phyloP scores from a whole-genome alignment of 495 filamentous ascomycete species.

The Lasiosphaeria miniovina region DNA sequence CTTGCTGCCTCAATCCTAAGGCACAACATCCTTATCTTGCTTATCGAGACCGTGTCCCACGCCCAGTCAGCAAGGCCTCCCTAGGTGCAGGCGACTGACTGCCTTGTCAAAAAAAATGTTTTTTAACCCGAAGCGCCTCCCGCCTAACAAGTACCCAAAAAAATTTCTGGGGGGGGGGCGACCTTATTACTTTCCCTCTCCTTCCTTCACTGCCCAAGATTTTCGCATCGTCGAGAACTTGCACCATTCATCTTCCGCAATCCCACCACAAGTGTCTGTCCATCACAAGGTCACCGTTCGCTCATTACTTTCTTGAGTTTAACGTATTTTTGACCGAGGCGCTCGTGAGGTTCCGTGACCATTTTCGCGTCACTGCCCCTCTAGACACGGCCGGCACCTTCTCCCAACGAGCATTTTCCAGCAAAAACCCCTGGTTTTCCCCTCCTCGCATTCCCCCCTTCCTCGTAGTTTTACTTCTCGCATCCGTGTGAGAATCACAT shows the following conservation, averaged over 20 bases:
- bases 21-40: slow-evolving; percentile 12
- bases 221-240: slow-evolving; percentile 14
- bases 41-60: slow-evolving; percentile 11
- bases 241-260: slow-evolving; percentile 4
- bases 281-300: slow-evolving; percentile 3
- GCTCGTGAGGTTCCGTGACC: neutral
- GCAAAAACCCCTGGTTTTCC: neutral
- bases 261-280: neutral
- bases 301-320: slow-evolving; percentile 6
- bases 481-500: neutral
- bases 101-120: slow-evolving; percentile 14
- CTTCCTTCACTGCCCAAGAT: slow-evolving; percentile 9
- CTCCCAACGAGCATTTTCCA: neutral
- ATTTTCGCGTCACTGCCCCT: neutral
- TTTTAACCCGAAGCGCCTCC: slow-evolving; percentile 12
- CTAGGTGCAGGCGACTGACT: slow-evolving; percentile 6
- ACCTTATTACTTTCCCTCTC: slow-evolving; percentile 10
- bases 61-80: neutral
- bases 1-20: slow-evolving; percentile 8
- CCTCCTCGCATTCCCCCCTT: no score
- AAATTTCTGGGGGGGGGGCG: slow-evolving; percentile 18
- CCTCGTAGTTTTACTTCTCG: no score
- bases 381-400: neutral
- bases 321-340: neutral
- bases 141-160: slow-evolving; percentile 17